Evolutionary conservation across 345 rosid genomes (phyloP).

Genomic region (Reutealis trisperma): DNA sequence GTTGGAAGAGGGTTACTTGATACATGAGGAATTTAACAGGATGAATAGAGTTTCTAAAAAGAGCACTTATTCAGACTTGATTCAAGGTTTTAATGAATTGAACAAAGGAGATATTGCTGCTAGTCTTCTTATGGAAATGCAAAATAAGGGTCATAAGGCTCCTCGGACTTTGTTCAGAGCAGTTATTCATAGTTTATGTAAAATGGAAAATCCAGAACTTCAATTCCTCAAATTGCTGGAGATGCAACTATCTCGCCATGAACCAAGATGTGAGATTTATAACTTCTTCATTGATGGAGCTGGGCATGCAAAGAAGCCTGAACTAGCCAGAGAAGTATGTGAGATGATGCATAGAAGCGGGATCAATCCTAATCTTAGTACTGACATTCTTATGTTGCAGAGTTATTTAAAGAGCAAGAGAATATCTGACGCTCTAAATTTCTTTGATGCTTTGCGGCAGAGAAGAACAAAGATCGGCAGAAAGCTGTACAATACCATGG

Average conservation of each 20-base stretch:
- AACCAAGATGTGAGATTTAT: slow-evolving; percentile 36
- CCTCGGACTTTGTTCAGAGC: slow-evolving; percentile 38
- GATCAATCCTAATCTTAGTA: slow-evolving; percentile 38
- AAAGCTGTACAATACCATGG: slow-evolving; percentile 47
- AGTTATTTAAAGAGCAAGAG: slow-evolving; percentile 59
- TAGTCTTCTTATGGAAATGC: slow-evolving; percentile 73
- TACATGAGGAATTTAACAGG: slow-evolving; percentile 48
- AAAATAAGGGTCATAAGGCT: slow-evolving; percentile 58
- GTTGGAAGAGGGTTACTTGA: slow-evolving; percentile 60
- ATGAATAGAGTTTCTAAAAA: slow-evolving; percentile 28
- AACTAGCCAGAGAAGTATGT: slow-evolving; percentile 62
- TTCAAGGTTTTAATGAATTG: slow-evolving; percentile 47
- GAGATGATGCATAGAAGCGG: slow-evolving; percentile 64
- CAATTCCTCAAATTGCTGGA: slow-evolving; percentile 47
- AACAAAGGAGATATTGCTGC: slow-evolving; percentile 64
- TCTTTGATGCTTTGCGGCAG: slow-evolving; percentile 42
- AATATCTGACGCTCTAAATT: slow-evolving; percentile 60
- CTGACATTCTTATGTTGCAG: slow-evolving; percentile 54
- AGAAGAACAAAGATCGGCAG: slow-evolving; percentile 34
- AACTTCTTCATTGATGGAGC: slow-evolving; percentile 74
- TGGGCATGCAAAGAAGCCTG: slow-evolving; percentile 64
- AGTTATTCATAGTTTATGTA: slow-evolving; percentile 53
- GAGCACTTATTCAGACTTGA: slow-evolving; percentile 45
- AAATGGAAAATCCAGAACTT: slow-evolving; percentile 46
- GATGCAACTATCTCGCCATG: slow-evolving; percentile 52